Percentiles rank a stretch among this genome's conserved stretches.
Conservation (phyloP, 176 grass and related monocot genomes). For the Triticum timopheevii region DNA sequence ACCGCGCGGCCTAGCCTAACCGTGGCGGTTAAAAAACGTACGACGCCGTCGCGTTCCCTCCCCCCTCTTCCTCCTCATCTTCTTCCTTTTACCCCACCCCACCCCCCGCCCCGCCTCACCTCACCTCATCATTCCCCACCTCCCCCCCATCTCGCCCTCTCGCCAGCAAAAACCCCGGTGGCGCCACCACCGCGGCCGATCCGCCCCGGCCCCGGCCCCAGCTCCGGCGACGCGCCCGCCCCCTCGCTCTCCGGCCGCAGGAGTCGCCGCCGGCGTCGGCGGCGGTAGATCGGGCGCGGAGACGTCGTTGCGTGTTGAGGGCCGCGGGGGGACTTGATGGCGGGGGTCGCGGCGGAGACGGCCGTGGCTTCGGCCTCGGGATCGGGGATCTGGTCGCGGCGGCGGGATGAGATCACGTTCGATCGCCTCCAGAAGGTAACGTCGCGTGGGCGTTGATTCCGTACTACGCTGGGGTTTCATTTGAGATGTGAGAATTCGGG, state of each 20-base stretch:
- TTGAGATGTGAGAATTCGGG: slow-evolving; percentile 7
- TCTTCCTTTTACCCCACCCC: background rate
- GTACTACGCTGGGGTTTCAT: slow-evolving; percentile 7
- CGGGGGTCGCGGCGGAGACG: slow-evolving; percentile 30
- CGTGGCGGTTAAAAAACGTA: slow-evolving; percentile 56
- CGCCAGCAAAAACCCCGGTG: slow-evolving; percentile 25
- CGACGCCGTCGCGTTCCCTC: slow-evolving; percentile 51
- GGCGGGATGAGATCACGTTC: slow-evolving; percentile 86
- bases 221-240: background rate
- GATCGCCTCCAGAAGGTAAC: slow-evolving; percentile 96
- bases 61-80: background rate
- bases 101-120: background rate
- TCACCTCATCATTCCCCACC: slow-evolving; percentile 19
- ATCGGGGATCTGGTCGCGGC: slow-evolving; percentile 94
- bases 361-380: slow-evolving; percentile 32
- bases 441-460: background rate
- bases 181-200: slow-evolving; percentile 28
- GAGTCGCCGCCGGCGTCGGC: background rate
- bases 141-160: slow-evolving; percentile 5
- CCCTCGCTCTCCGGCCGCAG: background rate
- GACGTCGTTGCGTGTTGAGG: slow-evolving; percentile 24
- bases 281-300: slow-evolving; percentile 10
- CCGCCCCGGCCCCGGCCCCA: slow-evolving; percentile 30
- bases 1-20: slow-evolving; percentile 26
- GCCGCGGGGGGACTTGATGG: slow-evolving; percentile 30